These are phyloP conservation scores for Penicillium pulvis DNA, from an alignment of 495 filamentous ascomycete species.

Conservation along the genomic window DNA sequence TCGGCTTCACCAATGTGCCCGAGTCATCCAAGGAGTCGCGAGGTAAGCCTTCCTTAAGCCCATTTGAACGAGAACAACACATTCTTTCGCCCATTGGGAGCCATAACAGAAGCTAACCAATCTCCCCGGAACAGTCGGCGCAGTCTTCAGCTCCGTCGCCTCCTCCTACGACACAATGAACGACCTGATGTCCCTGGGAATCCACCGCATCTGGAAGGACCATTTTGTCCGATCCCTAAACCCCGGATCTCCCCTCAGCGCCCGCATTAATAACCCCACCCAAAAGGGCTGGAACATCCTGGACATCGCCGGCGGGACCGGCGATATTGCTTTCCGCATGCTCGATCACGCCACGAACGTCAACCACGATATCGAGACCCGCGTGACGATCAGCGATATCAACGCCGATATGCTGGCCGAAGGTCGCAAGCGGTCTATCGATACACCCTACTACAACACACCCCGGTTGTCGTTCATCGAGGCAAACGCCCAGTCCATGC, in stretches of 20 bases:
- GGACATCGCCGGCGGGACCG: constrained; percentile 95
- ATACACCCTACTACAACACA: constrained; percentile 58
- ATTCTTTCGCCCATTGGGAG: constrained; percentile 6
- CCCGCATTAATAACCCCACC: constrained; percentile 30
- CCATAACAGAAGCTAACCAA: neutral
- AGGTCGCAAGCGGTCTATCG: constrained; percentile 71
- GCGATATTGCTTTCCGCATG: constrained; percentile 97
- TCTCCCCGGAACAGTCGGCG: constrained; percentile 58
- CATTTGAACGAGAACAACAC: constrained; percentile 16
- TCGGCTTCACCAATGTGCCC: constrained; percentile 87
- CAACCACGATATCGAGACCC: constrained; percentile 75
- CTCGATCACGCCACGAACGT: constrained; percentile 84
- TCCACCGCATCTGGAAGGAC: constrained; percentile 98
- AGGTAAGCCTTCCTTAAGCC: constrained; percentile 46
- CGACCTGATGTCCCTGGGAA: constrained; percentile 96
- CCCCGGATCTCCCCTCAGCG: constrained; percentile 65
- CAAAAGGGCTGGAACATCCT: constrained; percentile 74
- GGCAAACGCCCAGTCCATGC: constrained; percentile 84
- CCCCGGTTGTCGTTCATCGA: constrained; percentile 75
- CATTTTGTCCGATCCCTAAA: constrained; percentile 92
- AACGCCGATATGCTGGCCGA: constrained; percentile 92
- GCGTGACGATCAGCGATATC: constrained; percentile 91
- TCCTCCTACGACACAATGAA: constrained; percentile 95
- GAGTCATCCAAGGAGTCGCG: constrained; percentile 77
- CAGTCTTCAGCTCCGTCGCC: constrained; percentile 95